Evolutionary conservation across 73 alveolate species (phyloP).

Genomic region (Paramecium caudatum): DNA sequence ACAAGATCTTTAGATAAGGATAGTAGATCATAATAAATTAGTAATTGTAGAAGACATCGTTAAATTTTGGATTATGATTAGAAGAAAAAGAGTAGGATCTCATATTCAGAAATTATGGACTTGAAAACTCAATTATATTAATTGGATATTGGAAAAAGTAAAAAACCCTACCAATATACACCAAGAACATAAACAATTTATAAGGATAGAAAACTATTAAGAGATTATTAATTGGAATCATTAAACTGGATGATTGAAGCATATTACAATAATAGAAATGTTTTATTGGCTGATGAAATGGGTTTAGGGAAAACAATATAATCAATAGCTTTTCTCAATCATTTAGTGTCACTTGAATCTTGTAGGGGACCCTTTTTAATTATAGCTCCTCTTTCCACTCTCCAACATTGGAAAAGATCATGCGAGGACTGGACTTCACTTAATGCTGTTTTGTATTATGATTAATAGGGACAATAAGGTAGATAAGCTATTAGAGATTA

Average conservation of each 20-base stretch:
- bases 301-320: constrained; percentile 98
- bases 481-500: constrained; percentile 82
- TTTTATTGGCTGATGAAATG: constrained; percentile 96
- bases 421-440: constrained; percentile 94
- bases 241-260: constrained; percentile 95
- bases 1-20: constrained; percentile 74
- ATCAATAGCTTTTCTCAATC: constrained; percentile 91
- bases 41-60: constrained; percentile 19
- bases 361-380: constrained; percentile 91
- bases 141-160: constrained; percentile 58
- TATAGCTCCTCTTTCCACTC: constrained; percentile 93
- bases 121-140: constrained; percentile 13
- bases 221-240: constrained; percentile 94
- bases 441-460: constrained; percentile 91
- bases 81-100: constrained; percentile 29
- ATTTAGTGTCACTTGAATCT: constrained; percentile 70
- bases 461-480: constrained; percentile 88
- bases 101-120: background rate
- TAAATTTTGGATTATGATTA: constrained; percentile 20
- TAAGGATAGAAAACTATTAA: constrained; percentile 76
- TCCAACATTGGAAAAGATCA: constrained; percentile 93
- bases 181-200: constrained; percentile 78
- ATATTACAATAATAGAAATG: constrained; percentile 85
- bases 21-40: background rate
- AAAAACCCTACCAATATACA: constrained; percentile 67